phyloP scores from a whole-genome alignment of 768 basidiomycete species.

The Lactarius deliciosus region DNA sequence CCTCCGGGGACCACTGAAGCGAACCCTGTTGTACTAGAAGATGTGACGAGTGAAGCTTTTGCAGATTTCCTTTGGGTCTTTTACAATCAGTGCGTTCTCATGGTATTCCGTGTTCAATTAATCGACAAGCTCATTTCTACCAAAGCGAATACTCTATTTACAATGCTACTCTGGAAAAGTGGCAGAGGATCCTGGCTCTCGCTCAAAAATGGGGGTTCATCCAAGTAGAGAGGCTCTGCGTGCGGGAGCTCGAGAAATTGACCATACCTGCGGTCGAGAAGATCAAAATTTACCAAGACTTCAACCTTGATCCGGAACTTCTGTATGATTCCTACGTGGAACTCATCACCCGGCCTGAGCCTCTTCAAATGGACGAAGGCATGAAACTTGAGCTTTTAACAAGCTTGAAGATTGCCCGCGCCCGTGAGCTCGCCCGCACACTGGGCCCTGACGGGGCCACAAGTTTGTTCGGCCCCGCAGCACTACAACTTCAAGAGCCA shows the following conservation, averaged over 20 bases:
- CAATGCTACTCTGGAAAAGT: constrained; percentile 47
- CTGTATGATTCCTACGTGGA: constrained; percentile 54
- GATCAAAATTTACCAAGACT: constrained; percentile 55
- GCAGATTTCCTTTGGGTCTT: constrained; percentile 36
- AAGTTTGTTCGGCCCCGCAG: neutral
- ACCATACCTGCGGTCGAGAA: constrained; percentile 49
- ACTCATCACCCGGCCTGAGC: constrained; percentile 50
- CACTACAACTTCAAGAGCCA: neutral
- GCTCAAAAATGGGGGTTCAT: constrained; percentile 56
- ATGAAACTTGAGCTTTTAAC: constrained; percentile 57
- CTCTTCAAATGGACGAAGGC: constrained; percentile 55
- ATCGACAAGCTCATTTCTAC: constrained; percentile 23
- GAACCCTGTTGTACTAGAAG: constrained; percentile 35
- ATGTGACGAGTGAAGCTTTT: constrained; percentile 32
- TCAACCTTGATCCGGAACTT: constrained; percentile 47
- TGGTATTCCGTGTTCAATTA: constrained; percentile 30
- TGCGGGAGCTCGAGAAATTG: constrained; percentile 52
- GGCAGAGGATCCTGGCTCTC: constrained; percentile 54
- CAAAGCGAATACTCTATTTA: constrained; percentile 57
- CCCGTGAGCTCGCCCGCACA: constrained; percentile 45
- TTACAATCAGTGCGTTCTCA: constrained; percentile 36
- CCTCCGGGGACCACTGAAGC: constrained; percentile 34
- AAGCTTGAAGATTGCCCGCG: constrained; percentile 48
- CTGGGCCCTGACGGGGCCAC: neutral
- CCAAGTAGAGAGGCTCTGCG: constrained; percentile 49